phyloP scores from a whole-genome alignment of 495 filamentous ascomycete species.

The Trichoderma gamsii region DNA sequence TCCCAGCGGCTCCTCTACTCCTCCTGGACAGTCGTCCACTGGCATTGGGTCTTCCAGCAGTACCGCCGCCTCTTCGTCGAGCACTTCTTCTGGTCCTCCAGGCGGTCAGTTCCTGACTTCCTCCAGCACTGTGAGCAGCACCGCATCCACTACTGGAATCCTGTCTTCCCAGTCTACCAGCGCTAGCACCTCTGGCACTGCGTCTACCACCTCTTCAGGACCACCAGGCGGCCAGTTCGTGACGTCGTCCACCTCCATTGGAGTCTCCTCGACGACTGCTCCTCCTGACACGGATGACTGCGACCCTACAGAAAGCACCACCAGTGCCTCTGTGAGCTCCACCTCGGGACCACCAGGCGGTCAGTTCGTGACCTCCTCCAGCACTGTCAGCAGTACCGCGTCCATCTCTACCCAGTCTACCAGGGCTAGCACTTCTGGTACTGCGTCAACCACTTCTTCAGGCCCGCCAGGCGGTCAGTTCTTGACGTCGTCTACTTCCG shows the following conservation, averaged over 20 bases:
- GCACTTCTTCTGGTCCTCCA: too few relatives aligned
- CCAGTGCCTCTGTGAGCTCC: too few relatives aligned
- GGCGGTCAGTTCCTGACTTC: too few relatives aligned
- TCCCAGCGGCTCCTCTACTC: too few relatives aligned
- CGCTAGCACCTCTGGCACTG: not conserved
- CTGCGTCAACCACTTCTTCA: not conserved
- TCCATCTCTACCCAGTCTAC: too few relatives aligned
- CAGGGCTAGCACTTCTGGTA: not conserved
- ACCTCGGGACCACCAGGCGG: not conserved
- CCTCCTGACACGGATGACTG: not conserved
- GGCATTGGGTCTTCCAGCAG: not conserved
- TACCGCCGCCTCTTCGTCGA: too few relatives aligned
- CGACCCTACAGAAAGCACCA: not conserved
- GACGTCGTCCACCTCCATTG: not conserved
- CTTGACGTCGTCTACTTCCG: not conserved
- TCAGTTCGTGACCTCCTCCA: too few relatives aligned
- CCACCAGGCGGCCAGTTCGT: not conserved
- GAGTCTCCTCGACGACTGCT: not conserved
- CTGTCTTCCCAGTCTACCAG: not conserved
- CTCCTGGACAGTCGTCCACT: too few relatives aligned
- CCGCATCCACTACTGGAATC: not conserved
- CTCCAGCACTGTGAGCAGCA: too few relatives aligned
- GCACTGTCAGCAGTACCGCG: too few relatives aligned
- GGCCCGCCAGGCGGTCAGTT: not conserved
- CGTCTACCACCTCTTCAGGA: not conserved